phyloP scores from a whole-genome alignment of 495 filamentous ascomycete genomes.

The Friedmanniomyces simplex region DNA sequence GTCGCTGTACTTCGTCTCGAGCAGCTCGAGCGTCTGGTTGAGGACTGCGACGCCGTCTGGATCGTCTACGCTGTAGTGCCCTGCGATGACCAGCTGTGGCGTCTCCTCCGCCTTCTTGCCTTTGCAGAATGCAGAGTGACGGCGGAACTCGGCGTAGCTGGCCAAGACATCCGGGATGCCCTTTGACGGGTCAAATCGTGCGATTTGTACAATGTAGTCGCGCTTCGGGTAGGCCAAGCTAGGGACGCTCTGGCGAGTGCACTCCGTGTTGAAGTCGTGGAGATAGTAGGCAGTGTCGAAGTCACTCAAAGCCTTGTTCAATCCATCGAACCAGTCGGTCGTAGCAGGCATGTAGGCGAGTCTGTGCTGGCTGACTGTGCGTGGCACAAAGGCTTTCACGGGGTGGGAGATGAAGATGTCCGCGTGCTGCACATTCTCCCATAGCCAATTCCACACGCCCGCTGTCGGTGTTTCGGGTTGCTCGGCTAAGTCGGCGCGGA shows the following conservation, averaged over 20 bases:
- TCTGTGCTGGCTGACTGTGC: slow-evolving; percentile 51
- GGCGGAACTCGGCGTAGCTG: slow-evolving; percentile 64
- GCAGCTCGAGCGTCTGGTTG: slow-evolving; percentile 55
- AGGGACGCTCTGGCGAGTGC: slow-evolving; percentile 46
- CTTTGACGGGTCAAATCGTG: slow-evolving; percentile 81
- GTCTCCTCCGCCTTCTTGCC: slow-evolving; percentile 41
- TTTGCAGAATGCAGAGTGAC: slow-evolving; percentile 10
- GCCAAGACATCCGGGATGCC: slow-evolving; percentile 73
- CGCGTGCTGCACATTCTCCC: slow-evolving; percentile 56
- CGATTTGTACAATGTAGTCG: slow-evolving; percentile 71
- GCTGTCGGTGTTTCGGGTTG: slow-evolving; percentile 54
- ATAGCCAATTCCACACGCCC: slow-evolving; percentile 69
- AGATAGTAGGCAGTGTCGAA: slow-evolving; percentile 72
- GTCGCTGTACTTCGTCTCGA: slow-evolving; percentile 46
- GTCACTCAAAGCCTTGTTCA: slow-evolving; percentile 67
- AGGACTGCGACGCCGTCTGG: slow-evolving; percentile 68
- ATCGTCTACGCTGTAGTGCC: slow-evolving; percentile 78
- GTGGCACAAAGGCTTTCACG: slow-evolving; percentile 65
- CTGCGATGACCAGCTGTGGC: slow-evolving; percentile 67
- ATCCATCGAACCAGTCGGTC: slow-evolving; percentile 82
- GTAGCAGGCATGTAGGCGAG: slow-evolving; percentile 75
- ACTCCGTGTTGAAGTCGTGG: slow-evolving; percentile 59
- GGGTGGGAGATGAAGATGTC: slow-evolving; percentile 84
- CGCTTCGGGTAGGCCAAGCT: slow-evolving; percentile 58
- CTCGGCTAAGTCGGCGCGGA: slow-evolving; percentile 62